Evolutionary conservation across 441 rosid species (phyloP).

Genomic region (Sinapis alba): DNA sequence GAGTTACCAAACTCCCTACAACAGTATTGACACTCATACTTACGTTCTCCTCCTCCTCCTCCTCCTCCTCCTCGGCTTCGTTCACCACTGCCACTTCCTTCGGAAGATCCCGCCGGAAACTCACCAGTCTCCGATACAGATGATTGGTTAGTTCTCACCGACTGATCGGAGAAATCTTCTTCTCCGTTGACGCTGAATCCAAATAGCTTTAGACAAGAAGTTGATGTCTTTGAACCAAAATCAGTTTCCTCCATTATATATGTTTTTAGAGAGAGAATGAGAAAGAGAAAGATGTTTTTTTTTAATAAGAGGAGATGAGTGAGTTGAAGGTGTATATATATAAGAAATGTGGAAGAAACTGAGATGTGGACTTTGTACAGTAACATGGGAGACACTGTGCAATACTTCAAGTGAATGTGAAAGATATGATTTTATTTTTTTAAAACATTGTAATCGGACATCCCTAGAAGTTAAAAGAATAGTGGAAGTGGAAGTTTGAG

Average conservation of each 20-base stretch:
- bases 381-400: slow-evolving; percentile 41
- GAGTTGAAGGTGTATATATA: slow-evolving; percentile 44
- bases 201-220: slow-evolving; percentile 75
- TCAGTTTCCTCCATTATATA: slow-evolving; percentile 63
- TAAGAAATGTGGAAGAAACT: slow-evolving; percentile 25
- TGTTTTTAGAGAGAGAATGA: not conserved
- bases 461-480: slow-evolving; percentile 48
- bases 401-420: slow-evolving; percentile 11
- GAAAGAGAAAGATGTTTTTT: not conserved
- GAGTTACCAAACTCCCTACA: slow-evolving; percentile 92
- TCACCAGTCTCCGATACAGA: slow-evolving; percentile 44
- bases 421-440: slow-evolving; percentile 1
- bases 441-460: slow-evolving; percentile 42
- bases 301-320: slow-evolving; percentile 43
- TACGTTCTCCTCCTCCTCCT: slow-evolving; percentile 52
- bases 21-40: slow-evolving; percentile 98
- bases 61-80: slow-evolving; percentile 22
- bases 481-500: slow-evolving; percentile 42
- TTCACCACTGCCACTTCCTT: slow-evolving; percentile 17
- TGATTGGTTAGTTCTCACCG: slow-evolving; percentile 39
- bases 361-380: slow-evolving; percentile 43
- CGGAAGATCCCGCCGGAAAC: slow-evolving; percentile 35
- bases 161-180: slow-evolving; percentile 52
- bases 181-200: slow-evolving; percentile 83
- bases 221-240: slow-evolving; percentile 48